Conservation (phyloP, 2,329 filamentous ascomycete genomes). For the Claviceps sorghi region DNA sequence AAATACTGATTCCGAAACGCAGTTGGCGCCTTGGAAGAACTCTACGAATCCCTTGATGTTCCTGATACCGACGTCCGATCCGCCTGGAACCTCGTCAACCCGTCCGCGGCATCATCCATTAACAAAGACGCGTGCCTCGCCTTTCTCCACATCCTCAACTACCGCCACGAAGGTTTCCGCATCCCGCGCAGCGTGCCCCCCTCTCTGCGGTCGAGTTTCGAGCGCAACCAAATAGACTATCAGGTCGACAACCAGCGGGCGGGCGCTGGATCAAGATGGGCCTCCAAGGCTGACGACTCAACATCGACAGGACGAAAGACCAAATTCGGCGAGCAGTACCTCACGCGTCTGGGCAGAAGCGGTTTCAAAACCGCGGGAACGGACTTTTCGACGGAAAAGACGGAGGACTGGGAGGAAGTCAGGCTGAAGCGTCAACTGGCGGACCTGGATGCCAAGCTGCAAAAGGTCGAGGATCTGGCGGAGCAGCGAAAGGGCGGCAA, state of each 20-base stretch:
- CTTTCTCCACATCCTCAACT: constrained; percentile 93
- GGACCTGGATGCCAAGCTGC: constrained; percentile 79
- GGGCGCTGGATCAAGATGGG: constrained; percentile 59
- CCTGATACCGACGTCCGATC: constrained; percentile 70
- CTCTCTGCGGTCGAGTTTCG: constrained; percentile 79
- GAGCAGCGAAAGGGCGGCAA: constrained; percentile 48
- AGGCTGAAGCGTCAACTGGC: constrained; percentile 81
- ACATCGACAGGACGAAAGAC: constrained; percentile 81
- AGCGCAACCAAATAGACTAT: constrained; percentile 94
- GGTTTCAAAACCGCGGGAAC: constrained; percentile 73
- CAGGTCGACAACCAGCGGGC: constrained; percentile 64
- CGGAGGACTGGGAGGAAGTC: constrained; percentile 96
- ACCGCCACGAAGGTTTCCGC: constrained; percentile 86
- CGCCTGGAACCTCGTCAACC: constrained; percentile 96
- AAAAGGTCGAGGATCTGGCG: constrained; percentile 61
- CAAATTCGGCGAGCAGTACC: constrained; percentile 94
- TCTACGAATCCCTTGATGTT: constrained; percentile 69
- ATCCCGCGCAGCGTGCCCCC: constrained; percentile 86
- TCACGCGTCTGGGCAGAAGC: constrained; percentile 75
- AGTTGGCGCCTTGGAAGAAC: constrained; percentile 65
- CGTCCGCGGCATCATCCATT: constrained; percentile 65
- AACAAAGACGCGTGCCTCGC: constrained; percentile 90
- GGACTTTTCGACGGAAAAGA: constrained; percentile 73
- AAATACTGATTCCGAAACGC: constrained; percentile 2
- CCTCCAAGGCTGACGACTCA: constrained; percentile 59